Conservation (phyloP, 352 stramenopile species). For the Pythium insidiosum region DNA sequence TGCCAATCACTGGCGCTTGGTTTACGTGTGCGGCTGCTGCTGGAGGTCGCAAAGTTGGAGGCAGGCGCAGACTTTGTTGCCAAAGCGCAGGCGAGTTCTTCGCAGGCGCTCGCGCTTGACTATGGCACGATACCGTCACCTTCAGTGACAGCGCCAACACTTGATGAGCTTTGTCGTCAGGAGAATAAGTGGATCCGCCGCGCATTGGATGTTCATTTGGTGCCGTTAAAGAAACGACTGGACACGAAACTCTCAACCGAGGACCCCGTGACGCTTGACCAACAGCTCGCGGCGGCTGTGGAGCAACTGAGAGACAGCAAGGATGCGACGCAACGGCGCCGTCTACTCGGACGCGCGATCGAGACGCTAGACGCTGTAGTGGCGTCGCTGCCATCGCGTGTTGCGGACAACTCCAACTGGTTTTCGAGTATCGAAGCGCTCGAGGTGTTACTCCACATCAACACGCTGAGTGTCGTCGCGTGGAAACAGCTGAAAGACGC, state of each 20-base stretch:
- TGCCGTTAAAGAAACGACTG: conserved; percentile 51
- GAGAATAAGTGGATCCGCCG: conserved; percentile 27
- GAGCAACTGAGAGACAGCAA: conserved; percentile 71
- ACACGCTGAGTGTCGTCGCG: conserved; percentile 29
- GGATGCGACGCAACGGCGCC: conserved; percentile 24
- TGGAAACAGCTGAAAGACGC: conserved; percentile 37
- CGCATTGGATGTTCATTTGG: conserved; percentile 60
- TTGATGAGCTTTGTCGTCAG: conserved; percentile 20
- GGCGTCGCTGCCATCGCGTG: too few relatives aligned
- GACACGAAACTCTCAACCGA: conserved; percentile 52
- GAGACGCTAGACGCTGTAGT: not conserved
- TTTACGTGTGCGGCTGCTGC: conserved; percentile 69
- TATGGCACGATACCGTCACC: conserved; percentile 26
- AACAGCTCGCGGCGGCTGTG: conserved; percentile 43
- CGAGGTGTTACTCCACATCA: conserved; percentile 36
- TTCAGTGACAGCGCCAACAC: conserved; percentile 9
- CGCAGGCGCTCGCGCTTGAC: conserved; percentile 54
- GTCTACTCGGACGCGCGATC: conserved; percentile 16
- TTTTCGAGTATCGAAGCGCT: too few relatives aligned
- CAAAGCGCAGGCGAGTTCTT: conserved; percentile 65
- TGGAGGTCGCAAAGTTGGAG: conserved; percentile 86
- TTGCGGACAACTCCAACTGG: too few relatives aligned
- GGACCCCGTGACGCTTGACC: conserved; percentile 24
- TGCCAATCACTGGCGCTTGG: conserved; percentile 72
- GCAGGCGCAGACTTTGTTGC: conserved; percentile 72